Evolutionary conservation across 352 stramenopile species (phyloP), one percentile per base, ranked within the genome.

Genomic region (Globisporangium spinosum): DNA sequence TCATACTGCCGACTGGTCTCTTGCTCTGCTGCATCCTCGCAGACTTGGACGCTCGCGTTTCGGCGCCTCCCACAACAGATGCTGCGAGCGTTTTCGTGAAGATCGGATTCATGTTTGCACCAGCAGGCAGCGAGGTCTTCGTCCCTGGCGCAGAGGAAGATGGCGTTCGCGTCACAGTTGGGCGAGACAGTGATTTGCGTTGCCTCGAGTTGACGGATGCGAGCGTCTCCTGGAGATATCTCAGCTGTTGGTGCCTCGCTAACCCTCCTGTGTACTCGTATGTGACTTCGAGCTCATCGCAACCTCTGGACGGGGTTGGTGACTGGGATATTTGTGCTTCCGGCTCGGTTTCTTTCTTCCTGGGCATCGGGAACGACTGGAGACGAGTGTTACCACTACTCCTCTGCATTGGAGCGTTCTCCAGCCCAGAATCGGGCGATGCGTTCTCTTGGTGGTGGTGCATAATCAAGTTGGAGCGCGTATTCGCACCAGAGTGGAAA

Each of bases 221-320:
- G 32, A 86, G 70, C 17, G 76, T 89, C 34, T 87, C 58, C 25
- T 81, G 78, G 55, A 84, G 72, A 43, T 90, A 89, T 25, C 80
- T 69, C 27, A 78, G 77, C 45, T 82, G 72, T 15, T 71, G 72
- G 32, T 64, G 43, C 47, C 63, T 62, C 10, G 67, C 45, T 17
- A 64, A 63, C 5, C 67, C 63, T 20, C 67, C 63, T 20, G 67
- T 20, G 8, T 71, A 71, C 54, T 69, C 70, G 27, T 71, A 65
- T 65, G 80, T 75, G 7, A 83, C 70, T 32, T 87, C 77, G 2
- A 73, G 54, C 4, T 87, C 79, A 53, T 85, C 79, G 12, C 65
- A 64, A 34, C 77, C 73, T 34, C 73, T 84, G 27, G 68, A 72
- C 2, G 68, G 54, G 1, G 73, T 75, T 20, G 75, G 74, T 34